Evolutionary conservation across 2,329 filamentous ascomycete species (phyloP), one percentile per base, ranked within the genome.

Genomic region (Lasiodiplodia gonubiensis): DNA sequence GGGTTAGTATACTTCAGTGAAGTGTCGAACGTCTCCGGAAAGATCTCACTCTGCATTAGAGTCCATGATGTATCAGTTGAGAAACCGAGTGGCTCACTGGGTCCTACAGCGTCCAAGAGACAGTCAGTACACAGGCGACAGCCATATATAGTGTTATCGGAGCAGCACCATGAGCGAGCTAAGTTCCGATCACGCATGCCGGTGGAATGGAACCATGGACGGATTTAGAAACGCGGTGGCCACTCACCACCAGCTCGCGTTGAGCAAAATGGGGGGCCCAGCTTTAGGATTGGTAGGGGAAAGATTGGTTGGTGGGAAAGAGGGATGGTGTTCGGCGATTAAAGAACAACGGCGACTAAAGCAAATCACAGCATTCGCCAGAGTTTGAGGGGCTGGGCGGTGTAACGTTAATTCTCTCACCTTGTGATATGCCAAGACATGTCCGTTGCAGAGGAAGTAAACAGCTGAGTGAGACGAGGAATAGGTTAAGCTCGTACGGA

Each of bases 41-140:
- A 51, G n/a, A 23, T 14, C 63, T 49, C 18, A 66, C 63, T 66
- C 63, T 35, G 57, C 63, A 25, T 57, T 57, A 27, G 46, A 10
- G 3, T 46, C 53, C 63, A 54, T 64, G 33, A 27, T 53, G 46
- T 33, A n/a, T 11, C 5, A 25, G 35, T n/a, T 52, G 35, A 18
- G 48, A 8, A 23, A 39, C 14, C 23, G 42, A 7, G 23, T 11
- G 27, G 35, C 54, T 42, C 35, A 59, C 35, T 23, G 35, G 21
- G 11, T 16, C 25, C 39, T 30, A 16, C 11, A 18, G 42, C 1
- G 4, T 46, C 25, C 3, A 23, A 39, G 8, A 49, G 6, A 49
- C 55, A 4, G 23, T 35, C 42, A 49, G 25, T 4, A n/a, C 18
- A 16, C 11, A 42, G 39, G 25, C 18, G 27, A 42, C 42, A 61